Percentiles rank a stretch among this genome's conserved stretches.
Evolutionary conservation across 345 rosid species (phyloP).

Genomic region (Abelmoschus esculentus): DNA sequence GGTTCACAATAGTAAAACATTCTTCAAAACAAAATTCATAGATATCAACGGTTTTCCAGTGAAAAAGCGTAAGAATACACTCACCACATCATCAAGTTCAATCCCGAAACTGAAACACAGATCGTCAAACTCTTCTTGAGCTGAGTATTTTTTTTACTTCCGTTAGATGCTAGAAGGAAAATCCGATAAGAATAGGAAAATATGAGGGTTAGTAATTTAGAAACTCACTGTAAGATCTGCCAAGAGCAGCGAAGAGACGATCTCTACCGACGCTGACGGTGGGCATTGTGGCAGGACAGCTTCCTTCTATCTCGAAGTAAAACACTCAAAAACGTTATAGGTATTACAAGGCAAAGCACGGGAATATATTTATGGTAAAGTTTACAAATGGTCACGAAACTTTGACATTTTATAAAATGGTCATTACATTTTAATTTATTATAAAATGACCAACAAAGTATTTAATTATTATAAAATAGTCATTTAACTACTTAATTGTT

Average conservation of each 20-base stretch:
- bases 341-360: too few species aligned
- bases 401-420: too few species aligned
- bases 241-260: slow-evolving; percentile 59
- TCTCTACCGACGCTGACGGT: slow-evolving; percentile 80
- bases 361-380: too few species aligned
- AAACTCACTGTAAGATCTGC: slow-evolving; percentile 52
- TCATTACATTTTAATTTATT: too few species aligned
- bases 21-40: neutral
- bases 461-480: too few species aligned
- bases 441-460: too few species aligned
- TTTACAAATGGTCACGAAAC: too few species aligned
- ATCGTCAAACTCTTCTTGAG: slow-evolving; percentile 73
- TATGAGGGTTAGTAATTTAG: too few species aligned
- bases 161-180: neutral
- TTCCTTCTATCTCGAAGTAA: too few species aligned
- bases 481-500: too few species aligned
- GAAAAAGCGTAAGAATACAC: slow-evolving; percentile 12
- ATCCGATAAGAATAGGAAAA: neutral
- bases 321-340: too few species aligned
- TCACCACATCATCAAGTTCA: slow-evolving; percentile 93
- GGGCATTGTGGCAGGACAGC: slow-evolving; percentile 43
- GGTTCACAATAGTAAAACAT: neutral
- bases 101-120: slow-evolving; percentile 87
- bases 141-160: slow-evolving; percentile 23
- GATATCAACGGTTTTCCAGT: neutral